Conservation (phyloP, 345 rosid species). For the Garcia nutans region DNA sequence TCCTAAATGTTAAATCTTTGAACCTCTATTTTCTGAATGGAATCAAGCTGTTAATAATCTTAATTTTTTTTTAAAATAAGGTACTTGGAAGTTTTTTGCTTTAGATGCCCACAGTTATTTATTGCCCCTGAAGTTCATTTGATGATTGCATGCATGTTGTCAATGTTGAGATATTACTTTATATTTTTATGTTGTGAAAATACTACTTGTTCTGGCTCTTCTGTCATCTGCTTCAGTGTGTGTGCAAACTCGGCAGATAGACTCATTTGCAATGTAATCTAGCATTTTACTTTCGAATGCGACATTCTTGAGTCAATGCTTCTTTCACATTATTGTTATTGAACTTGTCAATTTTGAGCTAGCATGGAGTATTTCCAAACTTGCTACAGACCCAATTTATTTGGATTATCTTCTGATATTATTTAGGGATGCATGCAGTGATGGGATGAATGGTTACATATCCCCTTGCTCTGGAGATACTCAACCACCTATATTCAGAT, state of each 20-base stretch:
- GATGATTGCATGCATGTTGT: neutral
- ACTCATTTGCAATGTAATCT: neutral
- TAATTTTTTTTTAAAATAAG: too few relatives aligned
- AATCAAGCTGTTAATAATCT: too few relatives aligned
- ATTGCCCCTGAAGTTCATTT: neutral
- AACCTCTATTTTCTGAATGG: too few relatives aligned
- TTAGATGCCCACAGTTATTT: neutral
- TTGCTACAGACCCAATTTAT: neutral
- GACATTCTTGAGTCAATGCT: neutral
- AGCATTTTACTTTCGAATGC: neutral
- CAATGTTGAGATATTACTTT: neutral
- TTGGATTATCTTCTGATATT: constrained; percentile 38
- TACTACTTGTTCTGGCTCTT: neutral
- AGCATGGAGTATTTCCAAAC: neutral
- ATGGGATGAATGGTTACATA: constrained; percentile 92
- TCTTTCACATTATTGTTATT: too few relatives aligned
- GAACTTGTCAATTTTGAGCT: neutral
- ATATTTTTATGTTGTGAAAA: neutral
- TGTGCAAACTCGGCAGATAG: neutral
- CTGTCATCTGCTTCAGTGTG: neutral
- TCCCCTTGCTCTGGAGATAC: constrained; percentile 74
- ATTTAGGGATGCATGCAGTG: constrained; percentile 65
- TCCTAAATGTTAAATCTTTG: too few relatives aligned
- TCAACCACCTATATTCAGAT: constrained; percentile 71
- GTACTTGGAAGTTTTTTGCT: neutral